phyloP scores from a whole-genome alignment of 1,139 yeast genomes.

The Hyphopichia pseudoburtonii region DNA sequence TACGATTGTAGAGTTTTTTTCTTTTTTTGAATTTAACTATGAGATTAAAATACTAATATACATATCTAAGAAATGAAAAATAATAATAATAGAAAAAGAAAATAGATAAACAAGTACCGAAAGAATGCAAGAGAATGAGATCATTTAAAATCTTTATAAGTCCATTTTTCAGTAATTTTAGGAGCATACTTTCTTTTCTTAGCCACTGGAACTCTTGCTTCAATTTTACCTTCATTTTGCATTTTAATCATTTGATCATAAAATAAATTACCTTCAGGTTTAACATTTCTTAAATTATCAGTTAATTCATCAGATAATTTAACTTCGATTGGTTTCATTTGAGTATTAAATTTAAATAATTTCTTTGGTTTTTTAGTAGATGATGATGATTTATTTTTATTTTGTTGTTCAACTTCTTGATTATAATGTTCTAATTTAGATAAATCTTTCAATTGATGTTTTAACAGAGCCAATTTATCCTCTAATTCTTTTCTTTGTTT shows the following conservation, averaged over 20 bases:
- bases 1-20: too few relatives aligned
- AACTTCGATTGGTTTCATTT: slow-evolving; percentile 73
- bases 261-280: slow-evolving; percentile 87
- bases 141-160: slow-evolving; percentile 82
- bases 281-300: slow-evolving; percentile 78
- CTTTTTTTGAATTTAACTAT: too few relatives aligned
- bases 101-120: too few relatives aligned
- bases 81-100: neutral
- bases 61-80: neutral
- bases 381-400: slow-evolving; percentile 17
- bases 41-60: too few relatives aligned
- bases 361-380: slow-evolving; percentile 26
- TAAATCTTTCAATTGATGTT: slow-evolving; percentile 56
- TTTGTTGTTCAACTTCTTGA: slow-evolving; percentile 30
- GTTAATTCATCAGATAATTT: slow-evolving; percentile 87
- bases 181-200: slow-evolving; percentile 67
- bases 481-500: slow-evolving; percentile 59
- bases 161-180: slow-evolving; percentile 87
- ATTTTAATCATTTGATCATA: slow-evolving; percentile 79
- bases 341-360: slow-evolving; percentile 55
- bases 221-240: slow-evolving; percentile 84
- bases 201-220: slow-evolving; percentile 72
- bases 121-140: neutral
- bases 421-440: slow-evolving; percentile 55
- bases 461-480: slow-evolving; percentile 55